Conservation (phyloP, 2,329 filamentous ascomycete genomes). For the Beauveria sp. region DNA sequence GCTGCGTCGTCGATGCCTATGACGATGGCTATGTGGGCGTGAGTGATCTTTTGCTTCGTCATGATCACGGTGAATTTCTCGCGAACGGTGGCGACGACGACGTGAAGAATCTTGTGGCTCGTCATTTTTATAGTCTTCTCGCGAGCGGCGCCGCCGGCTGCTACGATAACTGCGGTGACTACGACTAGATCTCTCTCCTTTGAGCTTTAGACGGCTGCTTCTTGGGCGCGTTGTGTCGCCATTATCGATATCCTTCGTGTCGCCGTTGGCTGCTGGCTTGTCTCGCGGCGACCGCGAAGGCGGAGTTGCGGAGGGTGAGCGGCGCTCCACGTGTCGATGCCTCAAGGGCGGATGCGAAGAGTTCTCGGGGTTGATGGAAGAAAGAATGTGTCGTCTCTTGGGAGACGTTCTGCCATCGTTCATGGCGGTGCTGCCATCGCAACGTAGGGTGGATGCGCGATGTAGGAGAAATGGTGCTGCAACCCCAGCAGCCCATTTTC, state of each 20-base stretch:
- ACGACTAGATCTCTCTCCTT: conserved; percentile 20
- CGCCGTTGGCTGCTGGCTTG: not conserved
- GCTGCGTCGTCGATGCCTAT: conserved; percentile 21
- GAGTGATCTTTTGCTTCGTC: not conserved
- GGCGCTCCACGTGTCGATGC: not conserved
- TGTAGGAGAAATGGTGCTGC: not conserved
- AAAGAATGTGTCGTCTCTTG: conserved; percentile 40
- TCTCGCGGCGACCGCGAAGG: not conserved
- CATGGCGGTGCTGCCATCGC: conserved; percentile 25
- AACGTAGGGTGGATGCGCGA: not conserved
- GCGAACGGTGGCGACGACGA: conserved; percentile 15
- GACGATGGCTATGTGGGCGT: conserved; percentile 23
- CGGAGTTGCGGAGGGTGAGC: conserved; percentile 3
- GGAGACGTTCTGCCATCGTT: conserved; percentile 26
- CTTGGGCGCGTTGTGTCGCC: conserved; percentile 20
- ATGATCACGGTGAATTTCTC: conserved; percentile 10
- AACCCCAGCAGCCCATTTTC: too few species aligned
- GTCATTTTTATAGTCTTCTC: conserved; percentile 16
- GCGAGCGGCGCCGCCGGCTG: conserved; percentile 10
- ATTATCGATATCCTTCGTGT: conserved; percentile 13
- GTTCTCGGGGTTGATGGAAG: conserved; percentile 37
- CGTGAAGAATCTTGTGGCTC: not conserved
- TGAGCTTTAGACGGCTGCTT: conserved; percentile 27
- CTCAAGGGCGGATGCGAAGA: not conserved
- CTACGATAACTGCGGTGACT: conserved; percentile 15